Base-by-base conservation (phyloP, 2,329 filamentous ascomycete species). In the Colletotrichum neosansevieriae region DNA sequence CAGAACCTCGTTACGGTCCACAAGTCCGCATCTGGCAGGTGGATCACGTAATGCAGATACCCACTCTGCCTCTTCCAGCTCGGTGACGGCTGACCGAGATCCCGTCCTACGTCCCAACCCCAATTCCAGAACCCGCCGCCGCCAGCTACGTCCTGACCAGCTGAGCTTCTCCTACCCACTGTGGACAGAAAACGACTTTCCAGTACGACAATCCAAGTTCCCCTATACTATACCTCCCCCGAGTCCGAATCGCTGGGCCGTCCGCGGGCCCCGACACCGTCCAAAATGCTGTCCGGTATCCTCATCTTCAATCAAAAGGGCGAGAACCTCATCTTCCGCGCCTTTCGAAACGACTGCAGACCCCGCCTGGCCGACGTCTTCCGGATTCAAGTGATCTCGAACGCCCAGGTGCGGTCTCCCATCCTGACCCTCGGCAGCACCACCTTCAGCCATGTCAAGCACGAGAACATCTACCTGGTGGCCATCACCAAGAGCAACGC, bases 291-390 rank as follows among this genome's bases (percentile, higher is more conserved):
- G 74, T 98, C 95, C 74, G 96, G 96, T 69, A 95, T 99, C 77
- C 90, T 99, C 74, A 91, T 99, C 74, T 99, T 99, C 88, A 99
- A 99, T 75, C 96, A 99, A 81, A 99, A 99, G 84, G 96, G 96
- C 83, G 96, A 99, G 85, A 98, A 99, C 82, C 93, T 99, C 78
- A 99, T 99, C 81, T 98, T 99, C 85, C 94, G 96, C 78, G 94
- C 96, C 76, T 99, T 99, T 83, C 94, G 96, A 77, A 97, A 97
- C 80, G 97, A 99, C 84, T 98, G 96, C 83, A 94, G 97, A 65
- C 96, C 96, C 63, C 94, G 96, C 60, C 92, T 99, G 72, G 96
- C 96, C 83, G 96, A 99, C 79, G 95, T 99, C 83, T 99, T 99
- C 83, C 94, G 96, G 81, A 99, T 99, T 80, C 96, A 99, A 79